Base-by-base conservation (phyloP, 495 filamentous ascomycete genomes). In the Lasiosphaeria ovina region DNA sequence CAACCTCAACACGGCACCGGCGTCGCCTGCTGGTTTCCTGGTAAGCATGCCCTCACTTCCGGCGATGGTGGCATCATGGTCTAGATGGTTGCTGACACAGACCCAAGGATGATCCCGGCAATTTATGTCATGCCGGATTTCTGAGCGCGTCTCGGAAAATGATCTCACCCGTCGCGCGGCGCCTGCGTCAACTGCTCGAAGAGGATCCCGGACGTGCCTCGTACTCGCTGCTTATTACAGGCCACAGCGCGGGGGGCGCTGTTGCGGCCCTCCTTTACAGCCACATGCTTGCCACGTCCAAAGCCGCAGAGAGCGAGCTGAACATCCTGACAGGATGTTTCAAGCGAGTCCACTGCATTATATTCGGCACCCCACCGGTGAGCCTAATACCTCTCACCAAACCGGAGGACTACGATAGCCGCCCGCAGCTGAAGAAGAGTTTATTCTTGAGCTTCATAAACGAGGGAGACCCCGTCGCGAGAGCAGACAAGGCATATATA, bases 201-300 rank as follows among this genome's bases (percentile, higher is more conserved):
- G 87, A 91, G 60, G 81, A 92, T 64, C 87, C 89, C 0, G 69
- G 72, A n/a, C 80, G 89, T 17, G 78, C 81, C 4, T 76, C 78
- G 31, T 88, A 87, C 66, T 89, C 86, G 12, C 82, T 95, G 5
- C 75, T 95, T 9, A 87, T 95, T 59, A 93, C 90, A 0, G 91
- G 91, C 3, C 91, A 94, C 66, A 91, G 88, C 6, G 91, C 91
- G 0, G 91, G 91, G 14, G 91, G 91, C 3, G 91, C 91, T 6
- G 84, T 96, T 0, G 91, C 91, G 3, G 79, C 82, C 7, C 76
- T 96, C 12, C 79, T 94, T 1, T 96, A 89, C 71, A 81, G 82
- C 40, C 91, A 96, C 74, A 89, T 94, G 82, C 77, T 92, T 32
- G 80, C 87, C 3, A 81, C 74, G 0, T 77, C 75, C 24, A 73